A percentile compares a stretch with the other conserved stretches of the same genome.
Conservation (phyloP, 176 grass and related monocot genomes). For the Cocos nucifera region DNA sequence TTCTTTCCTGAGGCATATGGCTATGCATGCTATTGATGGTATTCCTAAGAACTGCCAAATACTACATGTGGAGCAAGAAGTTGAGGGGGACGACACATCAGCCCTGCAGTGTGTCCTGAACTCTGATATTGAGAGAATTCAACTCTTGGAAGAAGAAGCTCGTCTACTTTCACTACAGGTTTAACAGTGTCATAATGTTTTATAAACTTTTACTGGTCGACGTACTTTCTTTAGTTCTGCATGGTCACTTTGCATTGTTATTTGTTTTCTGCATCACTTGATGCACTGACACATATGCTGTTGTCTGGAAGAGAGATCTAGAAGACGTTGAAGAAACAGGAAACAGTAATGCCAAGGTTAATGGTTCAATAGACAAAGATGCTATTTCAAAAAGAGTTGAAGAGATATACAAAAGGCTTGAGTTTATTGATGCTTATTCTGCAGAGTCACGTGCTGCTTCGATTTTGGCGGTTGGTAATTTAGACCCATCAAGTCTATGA, state of each 20-base stretch:
- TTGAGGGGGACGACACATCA: slow-evolving; percentile 57
- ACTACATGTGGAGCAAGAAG: slow-evolving; percentile 98
- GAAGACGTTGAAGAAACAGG: slow-evolving; percentile 69
- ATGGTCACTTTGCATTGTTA: slow-evolving; percentile 1
- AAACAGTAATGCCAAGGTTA: slow-evolving; percentile 35
- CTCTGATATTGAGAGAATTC: slow-evolving; percentile 66
- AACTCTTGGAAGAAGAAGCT: slow-evolving; percentile 78
- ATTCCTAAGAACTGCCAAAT: slow-evolving; percentile 98
- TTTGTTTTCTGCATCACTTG: neutral
- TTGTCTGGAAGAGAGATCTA: slow-evolving; percentile 70
- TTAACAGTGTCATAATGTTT: neutral
- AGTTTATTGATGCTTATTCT: slow-evolving; percentile 82
- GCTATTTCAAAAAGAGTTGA: slow-evolving; percentile 73
- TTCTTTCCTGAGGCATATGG: slow-evolving; percentile 92
- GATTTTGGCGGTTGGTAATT: slow-evolving; percentile 76
- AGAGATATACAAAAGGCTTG: slow-evolving; percentile 89
- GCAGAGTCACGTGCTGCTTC: slow-evolving; percentile 89
- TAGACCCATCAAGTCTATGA: neutral
- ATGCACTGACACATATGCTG: slow-evolving; percentile 20
- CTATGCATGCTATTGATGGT: slow-evolving; percentile 81
- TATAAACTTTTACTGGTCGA: neutral
- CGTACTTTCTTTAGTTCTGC: neutral
- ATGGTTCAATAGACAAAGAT: slow-evolving; percentile 51
- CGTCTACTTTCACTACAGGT: slow-evolving; percentile 67
- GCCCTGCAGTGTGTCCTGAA: slow-evolving; percentile 92